Evolutionary conservation across 306 rosid species (phyloP).

Genomic region (Oxytropis ochrocephala): DNA sequence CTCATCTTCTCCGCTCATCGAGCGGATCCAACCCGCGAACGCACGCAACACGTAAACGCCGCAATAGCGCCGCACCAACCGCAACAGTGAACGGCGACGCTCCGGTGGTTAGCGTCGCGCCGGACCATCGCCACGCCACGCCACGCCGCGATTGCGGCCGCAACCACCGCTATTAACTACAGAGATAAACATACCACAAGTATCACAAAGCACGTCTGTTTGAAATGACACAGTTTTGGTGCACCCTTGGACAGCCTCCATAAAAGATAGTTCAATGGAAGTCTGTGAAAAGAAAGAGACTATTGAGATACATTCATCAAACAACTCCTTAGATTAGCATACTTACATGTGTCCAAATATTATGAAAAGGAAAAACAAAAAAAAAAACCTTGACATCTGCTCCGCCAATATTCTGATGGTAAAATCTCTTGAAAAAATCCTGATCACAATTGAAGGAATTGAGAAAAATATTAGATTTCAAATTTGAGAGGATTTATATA

Average conservation of each 20-base stretch:
- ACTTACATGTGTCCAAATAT: not conserved
- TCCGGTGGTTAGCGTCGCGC: too few species aligned
- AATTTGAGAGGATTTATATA: not conserved
- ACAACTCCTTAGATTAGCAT: not conserved
- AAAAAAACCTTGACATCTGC: constrained; percentile 82
- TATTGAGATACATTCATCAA: constrained; percentile 7
- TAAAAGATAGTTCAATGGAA: constrained; percentile 73
- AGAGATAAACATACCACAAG: constrained; percentile 75
- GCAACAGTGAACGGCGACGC: too few species aligned
- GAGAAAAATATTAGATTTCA: constrained; percentile 22
- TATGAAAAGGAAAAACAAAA: too few species aligned
- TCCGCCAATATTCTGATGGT: constrained; percentile 70
- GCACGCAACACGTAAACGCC: too few species aligned
- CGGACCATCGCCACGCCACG: too few species aligned
- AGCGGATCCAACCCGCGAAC: too few species aligned
- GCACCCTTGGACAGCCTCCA: constrained; percentile 97
- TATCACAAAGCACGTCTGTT: constrained; percentile 68
- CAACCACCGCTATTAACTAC: too few species aligned
- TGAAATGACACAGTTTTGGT: constrained; percentile 62
- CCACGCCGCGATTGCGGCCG: too few species aligned
- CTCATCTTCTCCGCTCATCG: too few species aligned
- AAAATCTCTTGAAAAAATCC: constrained; percentile 55
- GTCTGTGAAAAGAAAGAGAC: constrained; percentile 41
- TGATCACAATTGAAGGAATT: constrained; percentile 35
- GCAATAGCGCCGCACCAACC: too few species aligned